A percentile compares a stretch with the other conserved stretches of the same genome.
Conservation (phyloP, 1,139 yeast genomes). For the Taiozyma sp. region DNA sequence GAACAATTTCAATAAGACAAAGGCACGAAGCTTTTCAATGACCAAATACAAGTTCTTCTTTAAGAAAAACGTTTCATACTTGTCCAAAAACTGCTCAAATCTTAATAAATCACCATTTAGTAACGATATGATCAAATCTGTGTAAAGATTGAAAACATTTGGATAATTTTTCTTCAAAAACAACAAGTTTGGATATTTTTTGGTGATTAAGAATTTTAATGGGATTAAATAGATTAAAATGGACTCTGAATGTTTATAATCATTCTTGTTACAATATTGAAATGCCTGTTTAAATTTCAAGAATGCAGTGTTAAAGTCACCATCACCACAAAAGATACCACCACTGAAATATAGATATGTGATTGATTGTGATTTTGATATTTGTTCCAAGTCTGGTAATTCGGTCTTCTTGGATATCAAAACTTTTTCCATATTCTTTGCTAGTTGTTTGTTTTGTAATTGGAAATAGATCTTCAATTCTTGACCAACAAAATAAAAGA, state of each 20-base stretch:
- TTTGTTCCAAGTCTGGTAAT: conserved; percentile 41
- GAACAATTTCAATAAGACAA: conserved; percentile 49
- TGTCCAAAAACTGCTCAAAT: conserved; percentile 41
- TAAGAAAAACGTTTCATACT: conserved; percentile 47
- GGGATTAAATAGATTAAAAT: conserved; percentile 53
- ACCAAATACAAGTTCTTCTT: conserved; percentile 58
- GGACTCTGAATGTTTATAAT: conserved; percentile 31
- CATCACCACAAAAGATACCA: conserved; percentile 55
- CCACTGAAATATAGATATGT: conserved; percentile 66
- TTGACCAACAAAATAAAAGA: conserved; percentile 68
- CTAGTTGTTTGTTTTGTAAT: conserved; percentile 66
- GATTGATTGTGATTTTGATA: conserved; percentile 48
- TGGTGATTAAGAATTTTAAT: conserved; percentile 39
- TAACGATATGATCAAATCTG: conserved; percentile 44
- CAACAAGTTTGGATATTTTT: conserved; percentile 34
- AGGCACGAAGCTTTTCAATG: conserved; percentile 46
- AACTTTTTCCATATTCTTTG: conserved; percentile 74
- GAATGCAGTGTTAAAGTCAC: conserved; percentile 48
- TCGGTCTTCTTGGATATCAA: conserved; percentile 49
- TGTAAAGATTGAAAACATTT: conserved; percentile 27
- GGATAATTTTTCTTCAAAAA: conserved; percentile 4
- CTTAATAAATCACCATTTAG: conserved; percentile 46
- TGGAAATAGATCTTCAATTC: conserved; percentile 69
- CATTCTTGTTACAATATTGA: conserved; percentile 27
- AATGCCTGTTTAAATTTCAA: conserved; percentile 45